phyloP scores from a whole-genome alignment of 495 filamentous ascomycete genomes.

The Penicillium tannophilum region DNA sequence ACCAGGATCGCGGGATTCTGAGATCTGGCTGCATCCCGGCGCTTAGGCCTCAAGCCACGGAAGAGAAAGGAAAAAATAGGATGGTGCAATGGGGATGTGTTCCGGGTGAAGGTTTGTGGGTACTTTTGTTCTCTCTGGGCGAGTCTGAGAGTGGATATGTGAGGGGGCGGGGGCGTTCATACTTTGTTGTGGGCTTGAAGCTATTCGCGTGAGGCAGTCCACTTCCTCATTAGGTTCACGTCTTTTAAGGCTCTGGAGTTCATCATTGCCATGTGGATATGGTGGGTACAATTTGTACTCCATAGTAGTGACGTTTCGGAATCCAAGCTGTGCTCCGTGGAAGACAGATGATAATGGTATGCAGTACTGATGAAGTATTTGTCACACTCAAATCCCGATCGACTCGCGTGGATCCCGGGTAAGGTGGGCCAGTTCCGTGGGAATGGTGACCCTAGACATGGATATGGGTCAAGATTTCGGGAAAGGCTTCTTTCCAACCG shows the following conservation, averaged over 20 bases:
- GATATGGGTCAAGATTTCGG: constrained; percentile 1
- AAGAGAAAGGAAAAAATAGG: constrained; percentile 3
- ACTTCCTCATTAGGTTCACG: not conserved
- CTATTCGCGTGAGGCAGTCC: constrained; percentile 1
- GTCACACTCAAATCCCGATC: constrained; percentile 19
- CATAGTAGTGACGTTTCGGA: no score
- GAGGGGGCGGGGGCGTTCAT: constrained; percentile 2
- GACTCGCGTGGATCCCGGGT: constrained; percentile 24
- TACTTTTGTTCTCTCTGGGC: not conserved
- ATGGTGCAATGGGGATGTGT: not conserved
- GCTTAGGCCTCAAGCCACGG: constrained; percentile 10
- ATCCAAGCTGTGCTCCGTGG: not conserved
- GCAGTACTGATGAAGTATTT: constrained; percentile 5
- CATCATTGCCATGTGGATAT: constrained; percentile 1
- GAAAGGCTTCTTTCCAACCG: not conserved
- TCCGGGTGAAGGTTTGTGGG: not conserved
- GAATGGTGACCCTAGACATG: constrained; percentile 13
- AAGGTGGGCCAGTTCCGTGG: constrained; percentile 14
- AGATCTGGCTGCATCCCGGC: constrained; percentile 8
- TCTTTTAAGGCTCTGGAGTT: not conserved
- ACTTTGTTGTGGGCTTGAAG: constrained; percentile 1
- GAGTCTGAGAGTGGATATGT: not conserved
- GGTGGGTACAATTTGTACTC: not conserved
- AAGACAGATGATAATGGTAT: no score
- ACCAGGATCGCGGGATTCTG: constrained; percentile 20